A percentile compares a stretch with the other conserved stretches of the same genome.
Evolutionary conservation across 371 early-diverging fungal species (phyloP).

Genomic region (Amoeboaphelidium protococcarum): DNA sequence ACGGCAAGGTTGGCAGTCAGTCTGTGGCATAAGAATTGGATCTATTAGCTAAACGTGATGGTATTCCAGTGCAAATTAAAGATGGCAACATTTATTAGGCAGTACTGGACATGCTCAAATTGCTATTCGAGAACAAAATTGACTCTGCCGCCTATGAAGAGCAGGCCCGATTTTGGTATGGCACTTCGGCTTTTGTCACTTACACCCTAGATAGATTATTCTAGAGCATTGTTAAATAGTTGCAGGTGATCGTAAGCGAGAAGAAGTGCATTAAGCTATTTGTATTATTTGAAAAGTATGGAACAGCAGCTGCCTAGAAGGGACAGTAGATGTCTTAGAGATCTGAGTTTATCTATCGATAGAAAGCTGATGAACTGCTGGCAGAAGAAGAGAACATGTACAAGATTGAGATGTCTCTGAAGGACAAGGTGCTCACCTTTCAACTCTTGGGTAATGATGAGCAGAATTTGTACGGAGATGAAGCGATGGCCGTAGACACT

Average conservation of each 20-base stretch:
- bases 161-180: constrained; percentile 47
- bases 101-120: too few species aligned
- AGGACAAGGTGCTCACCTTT: neutral
- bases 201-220: constrained; percentile 69
- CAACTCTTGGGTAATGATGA: neutral
- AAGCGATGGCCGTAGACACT: neutral
- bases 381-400: constrained; percentile 55
- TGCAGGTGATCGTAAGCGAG: constrained; percentile 27
- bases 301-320: constrained; percentile 20
- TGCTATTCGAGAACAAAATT: too few species aligned
- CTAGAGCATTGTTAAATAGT: constrained; percentile 43
- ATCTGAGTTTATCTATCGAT: constrained; percentile 53
- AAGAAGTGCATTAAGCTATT: constrained; percentile 24
- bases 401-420: constrained; percentile 32
- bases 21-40: constrained; percentile 2
- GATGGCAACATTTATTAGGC: too few species aligned
- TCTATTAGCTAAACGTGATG: constrained; percentile 33
- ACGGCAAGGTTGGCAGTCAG: too few species aligned
- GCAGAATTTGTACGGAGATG: neutral
- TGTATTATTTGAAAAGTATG: constrained; percentile 25
- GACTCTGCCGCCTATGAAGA: too few species aligned
- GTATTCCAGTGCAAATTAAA: too few species aligned
- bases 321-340: too few species aligned
- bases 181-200: constrained; percentile 52
- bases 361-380: constrained; percentile 46